These are phyloP conservation scores for Myriosclerotinia duriaeana DNA, from an alignment of 2,329 filamentous ascomycete genomes.

Conservation along the genomic window DNA sequence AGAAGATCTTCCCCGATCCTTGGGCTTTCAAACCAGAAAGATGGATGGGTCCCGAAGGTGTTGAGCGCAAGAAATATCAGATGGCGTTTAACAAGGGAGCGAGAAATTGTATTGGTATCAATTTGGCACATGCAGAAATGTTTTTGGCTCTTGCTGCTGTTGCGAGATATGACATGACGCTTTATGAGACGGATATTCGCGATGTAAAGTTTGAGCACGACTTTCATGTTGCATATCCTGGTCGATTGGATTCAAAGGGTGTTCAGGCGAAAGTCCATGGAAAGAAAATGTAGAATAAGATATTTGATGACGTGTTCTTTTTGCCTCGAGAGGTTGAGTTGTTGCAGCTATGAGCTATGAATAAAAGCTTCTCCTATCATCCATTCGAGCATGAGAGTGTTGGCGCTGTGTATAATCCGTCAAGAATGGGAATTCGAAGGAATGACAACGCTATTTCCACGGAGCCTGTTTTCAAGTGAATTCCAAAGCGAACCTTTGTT, in stretches of 20 bases:
- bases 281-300: not conserved
- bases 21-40: conserved; percentile 41
- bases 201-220: conserved; percentile 9
- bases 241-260: not conserved
- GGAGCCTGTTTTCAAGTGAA: not conserved
- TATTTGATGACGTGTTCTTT: not conserved
- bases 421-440: not conserved
- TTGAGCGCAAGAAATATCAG: conserved; percentile 38
- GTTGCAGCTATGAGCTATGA: not conserved
- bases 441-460: too few relatives aligned
- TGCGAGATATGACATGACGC: conserved; percentile 15
- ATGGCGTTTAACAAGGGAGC: conserved; percentile 46
- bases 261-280: not conserved
- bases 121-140: conserved; percentile 28
- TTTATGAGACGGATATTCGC: conserved; percentile 21
- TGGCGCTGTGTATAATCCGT: not conserved
- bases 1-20: conserved; percentile 37
- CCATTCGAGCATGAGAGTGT: too few relatives aligned
- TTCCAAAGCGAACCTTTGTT: not conserved
- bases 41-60: conserved; percentile 42
- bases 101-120: conserved; percentile 45
- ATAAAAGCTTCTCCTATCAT: too few relatives aligned
- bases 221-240: not conserved
- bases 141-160: conserved; percentile 20
- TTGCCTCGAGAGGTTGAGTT: not conserved